Evolutionary conservation across 2,329 filamentous ascomycete genomes (phyloP).

Genomic region (Celoporthe dispersa): DNA sequence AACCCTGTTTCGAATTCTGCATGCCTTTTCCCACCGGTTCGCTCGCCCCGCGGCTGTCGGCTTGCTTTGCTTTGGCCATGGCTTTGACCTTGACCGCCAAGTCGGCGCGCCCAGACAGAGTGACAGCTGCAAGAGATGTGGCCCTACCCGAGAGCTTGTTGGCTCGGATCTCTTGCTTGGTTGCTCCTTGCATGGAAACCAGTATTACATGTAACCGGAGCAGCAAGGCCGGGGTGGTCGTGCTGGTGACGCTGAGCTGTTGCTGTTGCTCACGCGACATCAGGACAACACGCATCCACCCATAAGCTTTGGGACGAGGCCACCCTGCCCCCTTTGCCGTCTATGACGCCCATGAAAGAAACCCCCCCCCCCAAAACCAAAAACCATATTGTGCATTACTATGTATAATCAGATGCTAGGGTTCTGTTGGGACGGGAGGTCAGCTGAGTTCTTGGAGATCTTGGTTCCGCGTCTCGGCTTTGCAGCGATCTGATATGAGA

Average conservation of each 20-base stretch:
- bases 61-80: background rate
- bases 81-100: background rate
- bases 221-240: background rate
- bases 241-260: too few species aligned
- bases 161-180: background rate
- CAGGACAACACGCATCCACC: background rate
- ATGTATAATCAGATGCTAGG: background rate
- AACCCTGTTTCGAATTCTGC: constrained; percentile 1
- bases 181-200: background rate
- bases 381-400: background rate
- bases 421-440: background rate
- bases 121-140: background rate
- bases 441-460: constrained; percentile 1
- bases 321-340: background rate
- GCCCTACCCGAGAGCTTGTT: background rate
- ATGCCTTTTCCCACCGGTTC: background rate
- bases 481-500: background rate
- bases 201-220: background rate
- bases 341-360: background rate
- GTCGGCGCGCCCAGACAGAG: background rate
- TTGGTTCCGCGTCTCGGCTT: constrained; percentile 6
- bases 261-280: background rate
- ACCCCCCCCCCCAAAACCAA: too few species aligned
- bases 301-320: background rate
- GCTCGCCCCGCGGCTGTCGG: background rate